Evolutionary conservation across 2,329 filamentous ascomycete species (phyloP).

Genomic region (Juglanconis oblonga): DNA sequence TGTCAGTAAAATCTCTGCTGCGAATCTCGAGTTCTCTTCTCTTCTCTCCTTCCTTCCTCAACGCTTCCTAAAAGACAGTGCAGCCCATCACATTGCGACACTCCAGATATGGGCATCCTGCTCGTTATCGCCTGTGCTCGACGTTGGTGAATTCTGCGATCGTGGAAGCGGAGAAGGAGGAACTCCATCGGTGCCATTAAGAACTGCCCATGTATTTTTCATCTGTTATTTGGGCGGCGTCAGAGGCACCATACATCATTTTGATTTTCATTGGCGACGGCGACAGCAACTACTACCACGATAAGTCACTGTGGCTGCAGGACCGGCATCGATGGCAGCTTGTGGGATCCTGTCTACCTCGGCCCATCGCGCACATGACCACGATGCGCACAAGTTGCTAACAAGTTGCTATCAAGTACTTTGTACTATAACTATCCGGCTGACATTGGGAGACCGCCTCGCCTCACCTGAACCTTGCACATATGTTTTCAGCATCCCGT

Average conservation of each 20-base stretch:
- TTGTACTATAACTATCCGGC: too few species aligned
- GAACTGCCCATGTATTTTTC: conserved; percentile 52
- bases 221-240: conserved; percentile 73
- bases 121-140: conserved; percentile 50
- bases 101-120: conserved; percentile 66
- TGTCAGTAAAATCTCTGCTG: conserved; percentile 17
- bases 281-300: background rate
- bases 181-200: conserved; percentile 49
- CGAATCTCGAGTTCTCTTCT: conserved; percentile 18
- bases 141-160: conserved; percentile 64
- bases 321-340: too few species aligned
- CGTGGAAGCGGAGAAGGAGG: conserved; percentile 55
- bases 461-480: too few species aligned
- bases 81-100: conserved; percentile 65
- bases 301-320: background rate
- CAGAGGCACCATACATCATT: conserved; percentile 73
- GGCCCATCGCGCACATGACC: too few species aligned
- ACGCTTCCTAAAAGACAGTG: conserved; percentile 86
- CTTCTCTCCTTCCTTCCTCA: conserved; percentile 38
- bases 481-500: background rate
- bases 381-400: too few species aligned
- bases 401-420: too few species aligned
- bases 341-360: too few species aligned
- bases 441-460: too few species aligned
- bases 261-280: too few species aligned